Evolutionary conservation across 108 stramenopile species (phyloP), one percentile per base, ranked within the genome.

Genomic region (Skeletonema costatum): DNA sequence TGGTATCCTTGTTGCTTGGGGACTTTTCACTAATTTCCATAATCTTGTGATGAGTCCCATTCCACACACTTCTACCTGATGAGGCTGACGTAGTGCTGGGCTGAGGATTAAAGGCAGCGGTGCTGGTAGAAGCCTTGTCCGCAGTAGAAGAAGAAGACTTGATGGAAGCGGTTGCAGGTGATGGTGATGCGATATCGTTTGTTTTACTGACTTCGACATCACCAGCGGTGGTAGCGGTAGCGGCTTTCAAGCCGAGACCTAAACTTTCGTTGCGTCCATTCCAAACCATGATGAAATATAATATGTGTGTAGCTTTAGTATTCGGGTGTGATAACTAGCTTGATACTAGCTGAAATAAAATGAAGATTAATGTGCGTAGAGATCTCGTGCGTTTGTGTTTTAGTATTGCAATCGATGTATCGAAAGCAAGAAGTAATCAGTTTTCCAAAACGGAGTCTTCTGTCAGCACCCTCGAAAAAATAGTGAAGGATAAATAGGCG

Each of bases 231-330:
- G 60, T 33, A 39, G 32, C 60, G 10, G 29, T 42, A 36, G 25
- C 41, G 51, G 5, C 68, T 16, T 36, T 64, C 50, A 68, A 62
- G 58, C 62, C 32, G 32, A 73, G 73, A 21, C 73, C 38, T 32
- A 80, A 74, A 36, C 63, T 44, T 67, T 74, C 73, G 63, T 80
- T 80, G 53, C 73, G 72, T 64, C 79, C 79, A 68, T 80, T 80
- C 79, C 79, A 80, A 31, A 59, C 74, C 35, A 65, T 66, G 65
- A 56, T 56, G 53, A 21, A 56, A 56, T 25, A 56, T 25, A 56
- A 56, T 25, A 56, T 56, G 44, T 46, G 44, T 46, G 44, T 5
- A 46, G 44, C 44, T 46, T 46, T n/a, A 11, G 44, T 41, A 41
- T 41, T 41, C 39, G 10, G 39, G 39, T n/a, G 44, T 46, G 44